Evolutionary conservation across 2,329 filamentous ascomycete genomes (phyloP).

Genomic region (Leptographium galeiforme): DNA sequence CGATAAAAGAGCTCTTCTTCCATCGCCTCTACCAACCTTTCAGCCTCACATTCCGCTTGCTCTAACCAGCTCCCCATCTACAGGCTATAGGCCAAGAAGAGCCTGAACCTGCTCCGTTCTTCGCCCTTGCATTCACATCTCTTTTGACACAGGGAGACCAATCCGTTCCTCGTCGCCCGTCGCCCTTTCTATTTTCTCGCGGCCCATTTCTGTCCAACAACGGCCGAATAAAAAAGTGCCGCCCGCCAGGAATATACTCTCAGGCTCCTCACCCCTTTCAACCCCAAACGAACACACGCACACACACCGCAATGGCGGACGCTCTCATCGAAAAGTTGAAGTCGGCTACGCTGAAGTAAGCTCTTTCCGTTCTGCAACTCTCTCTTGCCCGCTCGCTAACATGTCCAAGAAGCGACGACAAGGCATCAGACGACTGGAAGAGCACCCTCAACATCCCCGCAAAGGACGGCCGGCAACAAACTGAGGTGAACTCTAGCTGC

Average conservation of each 20-base stretch:
- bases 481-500: slow-evolving; percentile 43
- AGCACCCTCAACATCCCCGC: slow-evolving; percentile 55
- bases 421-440: slow-evolving; percentile 56
- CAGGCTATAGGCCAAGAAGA: too few species aligned
- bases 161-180: background rate
- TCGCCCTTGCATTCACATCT: too few species aligned
- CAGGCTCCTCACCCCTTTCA: background rate
- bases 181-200: background rate
- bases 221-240: background rate
- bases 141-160: too few species aligned
- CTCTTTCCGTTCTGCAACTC: slow-evolving; percentile 3
- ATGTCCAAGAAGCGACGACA: slow-evolving; percentile 28
- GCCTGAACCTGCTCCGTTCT: too few species aligned
- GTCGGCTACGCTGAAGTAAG: slow-evolving; percentile 30
- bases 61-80: background rate
- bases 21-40: background rate
- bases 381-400: slow-evolving; percentile 6
- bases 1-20: background rate
- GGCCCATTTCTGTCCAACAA: background rate
- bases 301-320: slow-evolving; percentile 26
- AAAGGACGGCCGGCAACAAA: slow-evolving; percentile 68
- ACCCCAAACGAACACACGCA: background rate
- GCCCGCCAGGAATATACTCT: background rate
- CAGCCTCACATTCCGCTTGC: background rate
- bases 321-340: slow-evolving; percentile 39